Evolutionary conservation across 768 basidiomycete species (phyloP).

Genomic region (Mycena albidolilacea): DNA sequence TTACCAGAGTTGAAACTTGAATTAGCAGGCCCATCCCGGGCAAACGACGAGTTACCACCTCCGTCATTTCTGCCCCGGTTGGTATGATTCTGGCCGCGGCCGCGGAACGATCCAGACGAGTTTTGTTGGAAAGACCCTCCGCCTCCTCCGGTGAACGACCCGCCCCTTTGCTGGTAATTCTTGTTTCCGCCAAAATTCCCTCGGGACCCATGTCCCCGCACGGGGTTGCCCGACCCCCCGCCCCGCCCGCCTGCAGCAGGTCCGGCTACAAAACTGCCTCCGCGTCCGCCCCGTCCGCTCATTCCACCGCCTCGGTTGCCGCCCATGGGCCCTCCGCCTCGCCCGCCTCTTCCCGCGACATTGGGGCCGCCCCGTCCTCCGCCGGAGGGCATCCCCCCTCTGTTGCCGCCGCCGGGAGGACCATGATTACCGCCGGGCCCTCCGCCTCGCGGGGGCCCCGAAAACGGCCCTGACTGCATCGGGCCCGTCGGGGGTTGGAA

Average conservation of each 20-base stretch:
- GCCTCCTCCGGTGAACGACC: constrained; percentile 67
- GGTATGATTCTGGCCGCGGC: constrained; percentile 73
- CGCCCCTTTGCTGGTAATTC: constrained; percentile 77
- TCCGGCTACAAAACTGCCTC: constrained; percentile 57
- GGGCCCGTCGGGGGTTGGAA: constrained; percentile 74
- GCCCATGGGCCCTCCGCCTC: constrained; percentile 62
- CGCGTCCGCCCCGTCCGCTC: constrained; percentile 58
- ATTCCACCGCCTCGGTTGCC: constrained; percentile 65
- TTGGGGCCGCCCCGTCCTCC: constrained; percentile 56
- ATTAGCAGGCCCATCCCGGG: constrained; percentile 65
- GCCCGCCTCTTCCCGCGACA: constrained; percentile 61
- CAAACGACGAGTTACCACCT: constrained; percentile 55
- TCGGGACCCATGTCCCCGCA: constrained; percentile 76
- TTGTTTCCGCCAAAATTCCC: constrained; percentile 75
- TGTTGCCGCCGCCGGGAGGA: constrained; percentile 49
- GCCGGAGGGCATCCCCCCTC: constrained; percentile 39
- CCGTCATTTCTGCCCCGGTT: constrained; percentile 54
- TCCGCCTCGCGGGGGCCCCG: constrained; percentile 54
- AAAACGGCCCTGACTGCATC: constrained; percentile 54
- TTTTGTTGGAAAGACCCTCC: constrained; percentile 59
- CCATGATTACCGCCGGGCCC: constrained; percentile 56
- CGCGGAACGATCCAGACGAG: constrained; percentile 66
- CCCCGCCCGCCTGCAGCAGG: constrained; percentile 60
- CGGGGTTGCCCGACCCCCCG: constrained; percentile 60
- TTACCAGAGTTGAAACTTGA: constrained; percentile 72